phyloP scores from a whole-genome alignment of 352 stramenopile species.

The Globisporangium iwayamae region DNA sequence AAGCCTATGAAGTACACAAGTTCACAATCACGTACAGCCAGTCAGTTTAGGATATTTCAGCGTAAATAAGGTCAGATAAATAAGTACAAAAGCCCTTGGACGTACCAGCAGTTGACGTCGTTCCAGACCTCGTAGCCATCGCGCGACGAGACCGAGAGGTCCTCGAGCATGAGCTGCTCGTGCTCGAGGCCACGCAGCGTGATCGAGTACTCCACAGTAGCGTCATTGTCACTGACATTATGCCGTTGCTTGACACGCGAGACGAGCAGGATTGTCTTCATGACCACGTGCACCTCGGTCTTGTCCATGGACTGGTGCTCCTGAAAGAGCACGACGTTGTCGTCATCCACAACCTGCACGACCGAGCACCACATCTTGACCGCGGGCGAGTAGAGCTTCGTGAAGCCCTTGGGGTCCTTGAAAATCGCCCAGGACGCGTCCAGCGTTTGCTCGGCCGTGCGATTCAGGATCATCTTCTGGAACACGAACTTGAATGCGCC shows the following conservation, averaged over 20 bases:
- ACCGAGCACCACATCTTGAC: slow-evolving; percentile 19
- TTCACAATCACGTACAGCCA: neutral
- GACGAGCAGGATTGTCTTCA: slow-evolving; percentile 19
- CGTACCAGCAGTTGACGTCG: slow-evolving; percentile 18
- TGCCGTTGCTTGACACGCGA: slow-evolving; percentile 8
- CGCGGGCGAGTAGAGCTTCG: slow-evolving; percentile 14
- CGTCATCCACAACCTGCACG: slow-evolving; percentile 16
- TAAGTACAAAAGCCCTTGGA: neutral
- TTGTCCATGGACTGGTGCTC: slow-evolving; percentile 20
- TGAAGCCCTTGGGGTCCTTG: slow-evolving; percentile 10
- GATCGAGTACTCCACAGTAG: slow-evolving; percentile 7
- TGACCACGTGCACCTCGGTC: slow-evolving; percentile 10
- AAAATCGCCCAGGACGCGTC: slow-evolving; percentile 15
- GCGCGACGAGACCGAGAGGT: slow-evolving; percentile 10
- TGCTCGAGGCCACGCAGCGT: slow-evolving; percentile 15
- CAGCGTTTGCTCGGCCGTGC: neutral
- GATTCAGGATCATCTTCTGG: slow-evolving; percentile 12
- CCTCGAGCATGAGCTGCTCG: slow-evolving; percentile 16
- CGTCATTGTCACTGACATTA: neutral
- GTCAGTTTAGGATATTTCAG: neutral
- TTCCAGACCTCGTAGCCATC: slow-evolving; percentile 22
- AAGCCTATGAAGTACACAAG: neutral
- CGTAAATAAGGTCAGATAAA: neutral
- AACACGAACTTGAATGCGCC: slow-evolving; percentile 20
- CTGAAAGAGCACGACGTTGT: slow-evolving; percentile 22